These are phyloP conservation scores for Leccinum sublutescens DNA, from an alignment of 768 basidiomycete species.

Conservation along the genomic window DNA sequence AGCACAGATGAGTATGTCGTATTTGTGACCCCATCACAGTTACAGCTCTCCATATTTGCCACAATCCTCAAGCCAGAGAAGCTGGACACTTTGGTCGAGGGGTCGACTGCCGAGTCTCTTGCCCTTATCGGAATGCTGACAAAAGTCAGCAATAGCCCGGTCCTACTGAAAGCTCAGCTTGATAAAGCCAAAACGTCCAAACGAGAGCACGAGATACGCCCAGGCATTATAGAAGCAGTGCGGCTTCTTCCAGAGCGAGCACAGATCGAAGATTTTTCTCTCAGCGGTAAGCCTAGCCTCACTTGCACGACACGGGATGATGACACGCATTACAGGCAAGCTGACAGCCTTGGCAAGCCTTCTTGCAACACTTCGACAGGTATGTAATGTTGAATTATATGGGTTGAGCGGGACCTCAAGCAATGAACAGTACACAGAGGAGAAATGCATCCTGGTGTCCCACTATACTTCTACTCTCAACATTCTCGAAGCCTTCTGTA, in stretches of 20 bases:
- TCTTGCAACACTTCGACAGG: slow-evolving; percentile 59
- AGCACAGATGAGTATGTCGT: slow-evolving; percentile 92
- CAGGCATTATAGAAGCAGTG: slow-evolving; percentile 58
- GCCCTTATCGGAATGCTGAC: slow-evolving; percentile 77
- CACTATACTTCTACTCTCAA: slow-evolving; percentile 95
- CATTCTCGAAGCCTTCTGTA: slow-evolving; percentile 84
- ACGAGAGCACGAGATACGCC: slow-evolving; percentile 41
- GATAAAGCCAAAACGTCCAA: slow-evolving; percentile 54
- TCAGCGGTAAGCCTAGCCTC: slow-evolving; percentile 61
- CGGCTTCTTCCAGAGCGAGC: slow-evolving; percentile 58
- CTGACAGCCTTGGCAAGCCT: slow-evolving; percentile 64
- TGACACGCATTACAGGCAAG: slow-evolving; percentile 56
- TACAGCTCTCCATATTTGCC: slow-evolving; percentile 79
- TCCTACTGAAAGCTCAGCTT: slow-evolving; percentile 76
- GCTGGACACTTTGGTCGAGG: slow-evolving; percentile 64
- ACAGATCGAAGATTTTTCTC: slow-evolving; percentile 64
- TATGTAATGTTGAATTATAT: slow-evolving; percentile 22
- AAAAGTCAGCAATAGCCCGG: slow-evolving; percentile 92
- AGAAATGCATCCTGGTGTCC: slow-evolving; percentile 96
- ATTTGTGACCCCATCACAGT: slow-evolving; percentile 84
- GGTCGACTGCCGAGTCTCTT: slow-evolving; percentile 73
- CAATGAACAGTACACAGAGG: slow-evolving; percentile 61
- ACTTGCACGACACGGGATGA: background rate
- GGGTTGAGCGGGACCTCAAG: slow-evolving; percentile 2
- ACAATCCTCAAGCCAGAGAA: slow-evolving; percentile 72